These are phyloP conservation scores for Moricandia moricandioides DNA, from an alignment of 345 rosid species.

Conservation along the genomic window DNA sequence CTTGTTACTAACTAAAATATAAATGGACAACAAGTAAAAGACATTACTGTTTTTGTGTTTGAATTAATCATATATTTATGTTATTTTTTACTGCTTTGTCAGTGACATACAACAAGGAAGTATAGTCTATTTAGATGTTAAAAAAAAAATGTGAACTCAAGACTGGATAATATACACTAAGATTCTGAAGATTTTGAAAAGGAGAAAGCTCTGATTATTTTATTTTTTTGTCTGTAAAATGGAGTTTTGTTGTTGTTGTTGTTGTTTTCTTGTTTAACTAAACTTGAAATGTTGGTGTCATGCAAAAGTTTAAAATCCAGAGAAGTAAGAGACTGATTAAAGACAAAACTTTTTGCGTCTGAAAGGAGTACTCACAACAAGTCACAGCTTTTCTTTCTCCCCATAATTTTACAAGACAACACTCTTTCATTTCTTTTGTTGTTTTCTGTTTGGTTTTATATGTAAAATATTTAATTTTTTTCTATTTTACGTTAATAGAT, in stretches of 20 bases:
- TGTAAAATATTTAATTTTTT: not conserved
- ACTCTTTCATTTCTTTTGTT: slow-evolving; percentile 30
- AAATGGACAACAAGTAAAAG: not conserved
- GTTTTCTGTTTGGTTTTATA: slow-evolving; percentile 31
- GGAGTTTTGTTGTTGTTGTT: not conserved
- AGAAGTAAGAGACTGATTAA: slow-evolving; percentile 19
- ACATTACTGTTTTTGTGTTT: slow-evolving; percentile 6
- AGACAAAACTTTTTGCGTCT: slow-evolving; percentile 25
- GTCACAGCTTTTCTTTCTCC: slow-evolving; percentile 34
- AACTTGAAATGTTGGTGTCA: slow-evolving; percentile 25
- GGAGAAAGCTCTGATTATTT: not conserved
- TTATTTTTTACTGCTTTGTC: not conserved
- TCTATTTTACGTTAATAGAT: not conserved
- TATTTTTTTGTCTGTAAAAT: not conserved
- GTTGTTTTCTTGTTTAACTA: slow-evolving; percentile 6
- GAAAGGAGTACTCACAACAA: slow-evolving; percentile 20
- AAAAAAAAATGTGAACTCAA: not conserved
- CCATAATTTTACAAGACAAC: slow-evolving; percentile 26
- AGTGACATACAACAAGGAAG: not conserved
- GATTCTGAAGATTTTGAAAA: not conserved
- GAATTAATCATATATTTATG: not conserved
- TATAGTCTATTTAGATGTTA: not conserved
- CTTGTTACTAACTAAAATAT: slow-evolving; percentile 11
- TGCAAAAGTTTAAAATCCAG: slow-evolving; percentile 20
- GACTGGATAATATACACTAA: not conserved